Base-by-base conservation (phyloP, 2,329 filamentous ascomycete species). In the Pyrenophora tritici-repentis region DNA sequence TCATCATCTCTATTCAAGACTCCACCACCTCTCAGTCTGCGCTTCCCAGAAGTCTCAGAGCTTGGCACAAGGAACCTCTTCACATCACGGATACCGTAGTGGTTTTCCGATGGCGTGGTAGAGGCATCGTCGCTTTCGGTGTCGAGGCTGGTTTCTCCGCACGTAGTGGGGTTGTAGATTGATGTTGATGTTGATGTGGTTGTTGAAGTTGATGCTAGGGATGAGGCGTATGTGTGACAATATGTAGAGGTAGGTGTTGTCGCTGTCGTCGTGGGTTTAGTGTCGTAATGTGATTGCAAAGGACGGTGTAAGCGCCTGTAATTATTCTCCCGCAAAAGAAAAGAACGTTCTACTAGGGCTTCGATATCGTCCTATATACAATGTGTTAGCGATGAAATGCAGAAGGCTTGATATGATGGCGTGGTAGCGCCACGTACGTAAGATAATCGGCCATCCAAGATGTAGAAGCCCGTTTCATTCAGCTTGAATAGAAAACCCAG, bases 341-440 rank as follows among this genome's bases (percentile, higher is more conserved):
- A 51, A 0, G 48, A 47, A 4, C 32, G 38, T 17, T 42, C 48
- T 1, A 49, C 29, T 0, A 49, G 18, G 0, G 16, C 17, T 12
- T 49, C 48, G 24, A 50, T 50, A 8, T 50, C 37, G 8, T 16
- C 14, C 48, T 50, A 6, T 10, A 38, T 43, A 8, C 38, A 35
- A 3, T 14, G 22, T 3, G 12, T 8, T 18, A 32, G 2, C 16
- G 2, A 9, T 16, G 7, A 6, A 17, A 2, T 26, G 6, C 12
- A 9, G 8, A 0, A 13, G 12, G 26, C 12, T 37, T 12, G 14
- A 24, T 24, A 6, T 36, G 18, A 5, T 3, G 3, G 18, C 18
- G 18, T 20, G 18, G n/a, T n/a, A n/a, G n/a, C n/a, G n/a, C n/a
- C n/a, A n/a, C n/a, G n/a, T n/a, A 47, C 46, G 24, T 49, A 43